Evolutionary conservation across 1,139 yeast genomes (phyloP).

Genomic region (Meyerozyma elateridarum): DNA sequence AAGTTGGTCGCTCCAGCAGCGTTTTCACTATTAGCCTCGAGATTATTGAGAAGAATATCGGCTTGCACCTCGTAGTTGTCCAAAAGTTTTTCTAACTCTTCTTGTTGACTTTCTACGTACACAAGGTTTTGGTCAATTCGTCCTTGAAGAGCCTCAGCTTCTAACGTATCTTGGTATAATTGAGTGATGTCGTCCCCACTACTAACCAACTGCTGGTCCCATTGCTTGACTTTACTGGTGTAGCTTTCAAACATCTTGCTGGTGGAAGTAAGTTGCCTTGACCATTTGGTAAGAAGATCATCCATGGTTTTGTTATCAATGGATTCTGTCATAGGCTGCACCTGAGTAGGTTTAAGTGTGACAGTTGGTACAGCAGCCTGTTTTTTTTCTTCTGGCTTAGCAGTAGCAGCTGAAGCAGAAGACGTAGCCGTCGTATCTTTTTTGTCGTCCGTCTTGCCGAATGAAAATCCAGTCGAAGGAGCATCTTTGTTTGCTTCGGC

Average conservation of each 20-base stretch:
- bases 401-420: conserved; percentile 8
- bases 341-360: conserved; percentile 38
- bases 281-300: conserved; percentile 91
- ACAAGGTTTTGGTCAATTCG: conserved; percentile 83
- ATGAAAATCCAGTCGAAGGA: conserved; percentile 18
- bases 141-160: conserved; percentile 80
- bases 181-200: conserved; percentile 84
- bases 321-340: conserved; percentile 68
- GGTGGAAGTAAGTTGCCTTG: conserved; percentile 72
- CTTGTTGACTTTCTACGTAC: conserved; percentile 89
- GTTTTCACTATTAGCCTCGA: conserved; percentile 24
- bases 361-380: conserved; percentile 10
- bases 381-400: conserved; percentile 7
- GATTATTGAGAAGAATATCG: conserved; percentile 47
- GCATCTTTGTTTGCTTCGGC: conserved; percentile 11
- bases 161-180: conserved; percentile 70
- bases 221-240: conserved; percentile 4
- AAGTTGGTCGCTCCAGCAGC: conserved; percentile 9
- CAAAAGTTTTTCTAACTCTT: conserved; percentile 77
- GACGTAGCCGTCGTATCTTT: too few species aligned
- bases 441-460: conserved; percentile 21
- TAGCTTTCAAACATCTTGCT: conserved; percentile 62
- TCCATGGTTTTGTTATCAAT: conserved; percentile 89
- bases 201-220: conserved; percentile 50
- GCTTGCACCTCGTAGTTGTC: conserved; percentile 87